Conservation (phyloP, 2,329 filamentous ascomycete species). For the Hypomyces perniciosus region DNA sequence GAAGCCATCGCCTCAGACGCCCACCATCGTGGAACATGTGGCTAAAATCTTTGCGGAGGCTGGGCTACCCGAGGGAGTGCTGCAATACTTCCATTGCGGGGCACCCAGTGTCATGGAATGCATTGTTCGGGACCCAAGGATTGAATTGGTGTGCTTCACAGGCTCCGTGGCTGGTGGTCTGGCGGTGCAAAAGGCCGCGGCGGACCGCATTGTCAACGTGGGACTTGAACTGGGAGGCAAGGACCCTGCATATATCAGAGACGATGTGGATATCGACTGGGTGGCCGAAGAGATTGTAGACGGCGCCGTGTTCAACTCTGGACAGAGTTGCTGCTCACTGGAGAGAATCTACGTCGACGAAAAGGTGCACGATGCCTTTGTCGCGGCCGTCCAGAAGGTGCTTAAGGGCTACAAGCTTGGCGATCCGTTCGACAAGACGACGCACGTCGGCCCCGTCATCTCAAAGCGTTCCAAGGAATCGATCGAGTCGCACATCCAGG, state of each 20-base stretch:
- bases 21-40: constrained; percentile 83
- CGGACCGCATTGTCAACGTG: constrained; percentile 77
- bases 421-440: constrained; percentile 74
- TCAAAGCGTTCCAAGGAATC: constrained; percentile 71
- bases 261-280: constrained; percentile 84
- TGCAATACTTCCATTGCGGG: constrained; percentile 90
- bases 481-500: constrained; percentile 73
- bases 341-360: constrained; percentile 89
- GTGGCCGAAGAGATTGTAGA: constrained; percentile 92
- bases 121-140: constrained; percentile 68
- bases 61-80: constrained; percentile 73
- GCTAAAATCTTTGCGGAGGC: constrained; percentile 70
- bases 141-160: constrained; percentile 85
- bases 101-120: constrained; percentile 70
- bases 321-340: constrained; percentile 93
- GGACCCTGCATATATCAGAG: constrained; percentile 83
- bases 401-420: constrained; percentile 78
- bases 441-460: constrained; percentile 82
- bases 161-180: constrained; percentile 85
- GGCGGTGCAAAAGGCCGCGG: constrained; percentile 76
- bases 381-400: constrained; percentile 72
- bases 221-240: constrained; percentile 92
- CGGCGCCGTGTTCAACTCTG: constrained; percentile 94
- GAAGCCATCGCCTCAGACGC: constrained; percentile 92
- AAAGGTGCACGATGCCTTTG: constrained; percentile 75